A percentile compares a stretch with the other conserved stretches of the same genome.
Evolutionary conservation across 345 rosid genomes (phyloP).

Genomic region (Gossypioides kirkii): DNA sequence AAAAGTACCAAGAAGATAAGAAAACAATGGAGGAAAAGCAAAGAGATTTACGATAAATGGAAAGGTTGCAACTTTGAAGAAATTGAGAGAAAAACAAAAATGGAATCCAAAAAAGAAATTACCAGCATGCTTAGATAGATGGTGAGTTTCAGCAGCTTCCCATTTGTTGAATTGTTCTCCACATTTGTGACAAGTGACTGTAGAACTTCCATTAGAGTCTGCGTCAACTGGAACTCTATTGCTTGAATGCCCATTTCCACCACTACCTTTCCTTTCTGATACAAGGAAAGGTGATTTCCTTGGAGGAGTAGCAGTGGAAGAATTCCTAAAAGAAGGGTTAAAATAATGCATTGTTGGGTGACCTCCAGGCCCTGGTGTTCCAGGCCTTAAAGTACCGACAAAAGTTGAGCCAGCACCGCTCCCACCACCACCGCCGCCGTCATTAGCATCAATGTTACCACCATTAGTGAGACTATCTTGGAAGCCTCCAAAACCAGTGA

Average conservation of each 20-base stretch:
- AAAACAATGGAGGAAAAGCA: conserved; percentile 18
- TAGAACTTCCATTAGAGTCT: conserved; percentile 49
- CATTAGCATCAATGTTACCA: conserved; percentile 3
- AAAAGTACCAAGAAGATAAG: conserved; percentile 11
- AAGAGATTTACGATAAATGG: not conserved
- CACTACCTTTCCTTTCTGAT: conserved; percentile 50
- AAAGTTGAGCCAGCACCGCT: conserved; percentile 44
- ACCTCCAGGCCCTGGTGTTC: conserved; percentile 82
- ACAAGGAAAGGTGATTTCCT: conserved; percentile 45
- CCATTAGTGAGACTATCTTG: conserved; percentile 38
- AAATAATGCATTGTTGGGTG: conserved; percentile 65
- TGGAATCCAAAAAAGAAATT: conserved; percentile 8
- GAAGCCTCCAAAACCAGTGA: conserved; percentile 70
- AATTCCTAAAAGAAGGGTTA: conserved; percentile 52
- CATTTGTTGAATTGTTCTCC: conserved; percentile 87
- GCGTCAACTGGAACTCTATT: conserved; percentile 55
- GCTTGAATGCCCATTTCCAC: conserved; percentile 39
- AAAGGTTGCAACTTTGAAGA: not conserved
- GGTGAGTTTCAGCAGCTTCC: conserved; percentile 96
- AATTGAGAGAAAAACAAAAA: not conserved
- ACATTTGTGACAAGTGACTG: conserved; percentile 88
- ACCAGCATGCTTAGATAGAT: conserved; percentile 99
- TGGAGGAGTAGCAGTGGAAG: conserved; percentile 42
- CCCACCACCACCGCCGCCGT: conserved; percentile 18
- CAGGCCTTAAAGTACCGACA: conserved; percentile 84